Evolutionary conservation across 768 basidiomycete species (phyloP), one percentile per base, ranked within the genome.

Genomic region (Epithele typhae): DNA sequence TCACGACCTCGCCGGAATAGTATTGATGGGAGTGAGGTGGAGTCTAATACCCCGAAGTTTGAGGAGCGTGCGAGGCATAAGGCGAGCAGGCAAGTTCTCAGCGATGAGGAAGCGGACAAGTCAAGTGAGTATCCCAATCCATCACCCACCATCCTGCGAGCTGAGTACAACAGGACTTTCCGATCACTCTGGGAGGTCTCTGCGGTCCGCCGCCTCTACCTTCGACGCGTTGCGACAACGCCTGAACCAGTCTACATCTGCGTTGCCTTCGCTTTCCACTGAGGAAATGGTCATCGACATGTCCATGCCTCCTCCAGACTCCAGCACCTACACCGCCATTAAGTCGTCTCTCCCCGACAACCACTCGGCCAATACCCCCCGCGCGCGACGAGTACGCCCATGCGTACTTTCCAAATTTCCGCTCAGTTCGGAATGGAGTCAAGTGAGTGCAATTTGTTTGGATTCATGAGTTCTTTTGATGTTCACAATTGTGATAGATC

Each of bases 61-160:
- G 66, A 69, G 56, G 71, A 73, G 46, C 64, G 70, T 48, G 61
- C 64, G 19, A 68, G 63, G 45, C 68, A 64, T 49, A 81, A 73
- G 61, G 73, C 70, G 9, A 77, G 81, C 49, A 71, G 78, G 30
- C 72, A 68, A 54, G 86, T 81, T 57, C 49, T 81, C 53, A 85
- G 82, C 56, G 85, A 87, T 53, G 84, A 87, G 57, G 85, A 86
- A 57, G 61, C 67, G 3, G 83, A 82, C 27, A 73, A 72, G 25
- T 62, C 71, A 45, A 70, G 84, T 86, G 63, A 58, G 81, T 45
- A 46, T 27, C 40, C 36, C 7, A 3, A 3, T n/a, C 22, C 10
- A 4, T 47, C 6, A 15, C 23, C 25, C 41, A 25, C n/a, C 6
- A 43, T 17, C 4, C 11, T 17, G 25, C 10, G 18, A 21, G 4